Conservation (phyloP, 2,329 filamentous ascomycete species). For the Microsporum ferrugineum region DNA sequence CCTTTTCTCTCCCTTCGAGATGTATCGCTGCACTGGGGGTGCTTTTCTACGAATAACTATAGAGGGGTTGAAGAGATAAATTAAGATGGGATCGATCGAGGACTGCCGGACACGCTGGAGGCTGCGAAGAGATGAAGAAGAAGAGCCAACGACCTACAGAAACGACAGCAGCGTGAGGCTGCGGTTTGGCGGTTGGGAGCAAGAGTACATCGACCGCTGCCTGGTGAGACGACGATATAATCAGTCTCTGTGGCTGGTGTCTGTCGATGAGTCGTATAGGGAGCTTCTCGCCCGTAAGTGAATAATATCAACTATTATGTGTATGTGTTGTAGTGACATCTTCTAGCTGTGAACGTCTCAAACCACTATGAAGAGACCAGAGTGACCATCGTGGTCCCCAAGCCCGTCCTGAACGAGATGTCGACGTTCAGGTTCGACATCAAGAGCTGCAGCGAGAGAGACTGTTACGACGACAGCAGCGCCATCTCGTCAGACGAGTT, state of each 20-base stretch:
- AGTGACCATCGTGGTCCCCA: neutral
- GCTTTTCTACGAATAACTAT: no score
- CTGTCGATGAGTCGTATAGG: neutral
- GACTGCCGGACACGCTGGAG: neutral
- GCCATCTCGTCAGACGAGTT: neutral
- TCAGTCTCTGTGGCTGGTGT: neutral
- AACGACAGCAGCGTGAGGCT: neutral
- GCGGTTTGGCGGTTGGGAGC: neutral
- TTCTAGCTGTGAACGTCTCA: neutral
- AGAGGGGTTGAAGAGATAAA: neutral
- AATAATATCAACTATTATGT: neutral
- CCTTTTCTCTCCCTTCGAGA: no score
- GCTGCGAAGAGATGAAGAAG: neutral
- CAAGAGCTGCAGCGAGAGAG: neutral
- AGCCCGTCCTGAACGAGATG: neutral
- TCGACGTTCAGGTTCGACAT: neutral
- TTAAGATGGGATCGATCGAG: neutral
- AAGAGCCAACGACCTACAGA: neutral
- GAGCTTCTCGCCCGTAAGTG: neutral
- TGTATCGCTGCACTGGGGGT: no score
- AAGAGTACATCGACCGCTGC: neutral
- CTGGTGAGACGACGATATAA: neutral
- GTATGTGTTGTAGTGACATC: neutral
- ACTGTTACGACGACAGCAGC: neutral
- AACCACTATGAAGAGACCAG: neutral